Evolutionary conservation across 1,284 basidiomycete species (phyloP).

Genomic region (Volvariella surrecta): DNA sequence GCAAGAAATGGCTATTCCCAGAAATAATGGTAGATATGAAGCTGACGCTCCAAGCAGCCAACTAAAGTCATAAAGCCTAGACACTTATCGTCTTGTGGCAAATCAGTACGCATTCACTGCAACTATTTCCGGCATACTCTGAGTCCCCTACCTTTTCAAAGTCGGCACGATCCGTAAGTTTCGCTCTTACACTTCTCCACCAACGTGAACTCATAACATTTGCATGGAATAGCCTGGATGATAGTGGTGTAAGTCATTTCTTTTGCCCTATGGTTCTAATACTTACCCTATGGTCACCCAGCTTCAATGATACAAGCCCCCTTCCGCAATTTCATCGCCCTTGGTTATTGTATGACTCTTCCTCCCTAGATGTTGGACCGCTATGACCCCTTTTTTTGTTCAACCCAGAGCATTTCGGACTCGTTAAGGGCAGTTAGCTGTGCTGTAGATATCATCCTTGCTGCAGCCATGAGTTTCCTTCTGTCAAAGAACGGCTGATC

Average conservation of each 20-base stretch:
- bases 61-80: too few relatives aligned
- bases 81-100: neutral
- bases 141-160: neutral
- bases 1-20: neutral
- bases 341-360: neutral
- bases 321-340: neutral
- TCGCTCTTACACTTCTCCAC: neutral
- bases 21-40: neutral
- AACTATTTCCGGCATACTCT: neutral
- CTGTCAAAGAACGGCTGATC: neutral
- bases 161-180: neutral
- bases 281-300: neutral
- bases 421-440: neutral
- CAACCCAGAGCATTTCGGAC: neutral
- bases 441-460: slow-evolving; percentile 1
- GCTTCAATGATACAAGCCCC: neutral
- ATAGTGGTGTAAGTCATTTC: neutral
- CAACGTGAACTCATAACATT: neutral
- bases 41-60: too few relatives aligned
- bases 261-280: neutral
- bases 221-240: neutral
- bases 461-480: neutral
- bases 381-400: too few relatives aligned
- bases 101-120: neutral
- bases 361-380: too few relatives aligned